Conservation (phyloP, 345 rosid species). For the Citrus sinensis region DNA sequence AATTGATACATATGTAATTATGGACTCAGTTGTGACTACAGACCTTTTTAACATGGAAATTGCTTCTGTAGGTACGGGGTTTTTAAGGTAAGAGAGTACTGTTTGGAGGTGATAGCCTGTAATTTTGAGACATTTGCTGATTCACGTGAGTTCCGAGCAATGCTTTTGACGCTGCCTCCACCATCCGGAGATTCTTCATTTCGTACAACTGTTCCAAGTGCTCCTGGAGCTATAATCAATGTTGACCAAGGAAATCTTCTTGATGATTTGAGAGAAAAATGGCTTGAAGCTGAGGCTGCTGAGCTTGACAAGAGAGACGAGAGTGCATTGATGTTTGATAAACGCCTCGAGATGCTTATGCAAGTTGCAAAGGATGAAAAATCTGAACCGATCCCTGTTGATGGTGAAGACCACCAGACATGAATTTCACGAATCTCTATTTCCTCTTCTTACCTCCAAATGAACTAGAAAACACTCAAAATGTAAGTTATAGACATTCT, state of each 20-base stretch:
- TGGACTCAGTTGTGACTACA: not conserved
- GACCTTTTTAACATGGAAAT: slow-evolving; percentile 3
- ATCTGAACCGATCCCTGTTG: slow-evolving; percentile 23
- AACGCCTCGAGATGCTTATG: slow-evolving; percentile 82
- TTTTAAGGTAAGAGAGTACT: slow-evolving; percentile 80
- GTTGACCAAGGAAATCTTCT: slow-evolving; percentile 79
- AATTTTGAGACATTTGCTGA: slow-evolving; percentile 91
- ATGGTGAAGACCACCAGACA: slow-evolving; percentile 18
- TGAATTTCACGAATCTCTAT: slow-evolving; percentile 8
- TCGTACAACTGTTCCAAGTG: slow-evolving; percentile 86
- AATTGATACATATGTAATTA: not conserved
- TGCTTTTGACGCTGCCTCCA: slow-evolving; percentile 88
- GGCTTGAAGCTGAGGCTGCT: slow-evolving; percentile 97
- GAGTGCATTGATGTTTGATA: slow-evolving; percentile 83
- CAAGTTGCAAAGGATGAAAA: slow-evolving; percentile 71
- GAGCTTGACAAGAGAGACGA: slow-evolving; percentile 98
- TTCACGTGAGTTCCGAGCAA: slow-evolving; percentile 70
- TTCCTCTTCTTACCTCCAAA: not conserved
- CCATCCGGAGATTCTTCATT: slow-evolving; percentile 94
- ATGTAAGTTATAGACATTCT: slow-evolving; percentile 11
- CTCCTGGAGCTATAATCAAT: slow-evolving; percentile 72
- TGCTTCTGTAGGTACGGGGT: slow-evolving; percentile 73
- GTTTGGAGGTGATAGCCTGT: slow-evolving; percentile 80
- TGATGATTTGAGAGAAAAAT: slow-evolving; percentile 90
- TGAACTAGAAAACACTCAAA: not conserved